Conservation (phyloP, 2,329 filamentous ascomycete genomes). For the Whalleya microplaca region DNA sequence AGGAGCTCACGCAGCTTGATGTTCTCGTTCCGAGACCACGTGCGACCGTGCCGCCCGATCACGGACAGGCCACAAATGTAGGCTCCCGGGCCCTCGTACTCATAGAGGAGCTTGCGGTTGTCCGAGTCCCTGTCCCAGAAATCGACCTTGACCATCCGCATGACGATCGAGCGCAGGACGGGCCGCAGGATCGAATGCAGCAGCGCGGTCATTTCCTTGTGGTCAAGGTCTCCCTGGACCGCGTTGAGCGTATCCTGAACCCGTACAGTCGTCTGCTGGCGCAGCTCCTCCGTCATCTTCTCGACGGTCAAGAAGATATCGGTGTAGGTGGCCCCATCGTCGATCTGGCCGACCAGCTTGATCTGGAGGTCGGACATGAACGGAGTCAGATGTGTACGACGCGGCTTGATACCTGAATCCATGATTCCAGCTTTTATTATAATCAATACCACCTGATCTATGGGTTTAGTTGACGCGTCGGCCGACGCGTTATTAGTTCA, state of each 20-base stretch:
- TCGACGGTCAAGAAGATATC: neutral
- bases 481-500: no score
- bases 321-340: neutral
- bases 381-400: neutral
- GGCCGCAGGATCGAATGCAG: constrained; percentile 9
- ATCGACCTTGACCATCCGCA: constrained; percentile 10
- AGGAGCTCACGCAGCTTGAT: neutral
- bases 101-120: constrained; percentile 5
- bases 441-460: no score
- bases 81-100: constrained; percentile 6
- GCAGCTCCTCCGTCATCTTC: neutral
- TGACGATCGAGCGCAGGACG: constrained; percentile 12
- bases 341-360: constrained; percentile 1
- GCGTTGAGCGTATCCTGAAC: neutral
- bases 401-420: neutral
- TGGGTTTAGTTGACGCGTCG: no score
- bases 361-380: constrained; percentile 6
- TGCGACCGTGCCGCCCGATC: neutral
- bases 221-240: neutral
- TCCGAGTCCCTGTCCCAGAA: constrained; percentile 8
- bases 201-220: constrained; percentile 1
- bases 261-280: neutral
- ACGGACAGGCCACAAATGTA: constrained; percentile 7
- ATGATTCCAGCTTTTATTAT: neutral
- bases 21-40: constrained; percentile 4